Percentiles rank a stretch among this genome's conserved stretches.
These are phyloP conservation scores for Lachancea lanzarotensis DNA, from an alignment of 805 yeast species.

Conservation along the genomic window DNA sequence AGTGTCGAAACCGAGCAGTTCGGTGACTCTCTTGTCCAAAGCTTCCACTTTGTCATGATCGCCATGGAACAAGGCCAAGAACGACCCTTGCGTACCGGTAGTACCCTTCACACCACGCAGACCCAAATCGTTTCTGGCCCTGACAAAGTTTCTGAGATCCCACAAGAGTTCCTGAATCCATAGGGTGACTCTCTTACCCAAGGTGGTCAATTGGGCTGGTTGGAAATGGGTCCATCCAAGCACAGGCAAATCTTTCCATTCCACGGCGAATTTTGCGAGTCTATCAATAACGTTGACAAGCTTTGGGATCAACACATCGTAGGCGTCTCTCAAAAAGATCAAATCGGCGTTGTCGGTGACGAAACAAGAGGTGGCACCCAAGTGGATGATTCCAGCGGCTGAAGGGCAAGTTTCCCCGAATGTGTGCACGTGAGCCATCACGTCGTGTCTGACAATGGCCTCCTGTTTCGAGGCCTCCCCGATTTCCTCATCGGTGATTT, in stretches of 20 bases:
- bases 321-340: conserved; percentile 92
- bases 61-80: conserved; percentile 91
- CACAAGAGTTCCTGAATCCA: conserved; percentile 97
- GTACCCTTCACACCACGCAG: conserved; percentile 98
- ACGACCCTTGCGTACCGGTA: conserved; percentile 97
- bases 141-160: conserved; percentile 92
- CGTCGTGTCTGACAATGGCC: conserved; percentile 97
- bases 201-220: conserved; percentile 98
- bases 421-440: conserved; percentile 97
- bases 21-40: conserved; percentile 85
- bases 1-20: conserved; percentile 85
- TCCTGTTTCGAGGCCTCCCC: conserved; percentile 86
- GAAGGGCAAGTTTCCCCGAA: conserved; percentile 90
- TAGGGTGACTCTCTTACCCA: conserved; percentile 94
- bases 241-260: conserved; percentile 92
- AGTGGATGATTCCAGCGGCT: conserved; percentile 95
- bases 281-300: conserved; percentile 93
- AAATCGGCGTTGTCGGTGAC: conserved; percentile 98
- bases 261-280: conserved; percentile 77
- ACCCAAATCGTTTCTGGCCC: conserved; percentile 96
- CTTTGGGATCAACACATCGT: conserved; percentile 88
- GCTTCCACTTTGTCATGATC: conserved; percentile 94
- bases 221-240: conserved; percentile 99
- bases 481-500: conserved; percentile 88
- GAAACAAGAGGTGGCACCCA: conserved; percentile 97